Evolutionary conservation across 2,329 filamentous ascomycete genomes (phyloP).

Genomic region (Xylariaceae sp.): DNA sequence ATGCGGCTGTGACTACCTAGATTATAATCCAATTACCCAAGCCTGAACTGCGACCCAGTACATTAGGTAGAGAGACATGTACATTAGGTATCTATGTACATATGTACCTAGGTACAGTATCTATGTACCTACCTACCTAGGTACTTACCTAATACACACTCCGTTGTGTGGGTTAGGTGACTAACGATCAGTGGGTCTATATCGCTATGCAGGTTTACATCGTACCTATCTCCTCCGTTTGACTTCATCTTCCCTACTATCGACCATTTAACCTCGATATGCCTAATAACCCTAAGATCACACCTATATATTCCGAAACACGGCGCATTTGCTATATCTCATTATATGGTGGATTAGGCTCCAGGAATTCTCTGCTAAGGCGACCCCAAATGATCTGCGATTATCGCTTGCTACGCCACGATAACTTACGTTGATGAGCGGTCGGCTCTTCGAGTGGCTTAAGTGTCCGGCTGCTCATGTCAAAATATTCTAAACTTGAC

Average conservation of each 20-base stretch:
- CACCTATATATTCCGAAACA: not conserved
- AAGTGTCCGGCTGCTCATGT: not conserved
- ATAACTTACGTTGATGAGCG: not conserved
- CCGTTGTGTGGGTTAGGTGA: no score
- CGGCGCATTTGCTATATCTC: not conserved
- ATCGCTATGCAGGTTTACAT: not conserved
- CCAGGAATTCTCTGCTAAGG: not conserved
- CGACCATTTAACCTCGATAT: not conserved
- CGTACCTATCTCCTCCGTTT: not conserved
- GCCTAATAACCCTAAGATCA: not conserved
- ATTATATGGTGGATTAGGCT: not conserved
- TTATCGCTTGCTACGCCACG: not conserved
- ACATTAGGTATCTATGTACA: no score
- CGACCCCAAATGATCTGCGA: not conserved
- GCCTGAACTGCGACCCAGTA: no score
- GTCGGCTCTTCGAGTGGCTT: not conserved
- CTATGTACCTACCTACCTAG: no score
- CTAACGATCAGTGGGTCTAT: not conserved
- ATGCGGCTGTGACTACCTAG: no score
- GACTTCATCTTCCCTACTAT: not conserved
- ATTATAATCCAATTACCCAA: no score
- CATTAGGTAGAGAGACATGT: no score
- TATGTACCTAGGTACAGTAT: no score
- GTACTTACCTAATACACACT: no score
- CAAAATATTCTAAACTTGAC: not conserved